Evolutionary conservation across 345 rosid species (phyloP).

Genomic region (Gossypium rotundifolium): DNA sequence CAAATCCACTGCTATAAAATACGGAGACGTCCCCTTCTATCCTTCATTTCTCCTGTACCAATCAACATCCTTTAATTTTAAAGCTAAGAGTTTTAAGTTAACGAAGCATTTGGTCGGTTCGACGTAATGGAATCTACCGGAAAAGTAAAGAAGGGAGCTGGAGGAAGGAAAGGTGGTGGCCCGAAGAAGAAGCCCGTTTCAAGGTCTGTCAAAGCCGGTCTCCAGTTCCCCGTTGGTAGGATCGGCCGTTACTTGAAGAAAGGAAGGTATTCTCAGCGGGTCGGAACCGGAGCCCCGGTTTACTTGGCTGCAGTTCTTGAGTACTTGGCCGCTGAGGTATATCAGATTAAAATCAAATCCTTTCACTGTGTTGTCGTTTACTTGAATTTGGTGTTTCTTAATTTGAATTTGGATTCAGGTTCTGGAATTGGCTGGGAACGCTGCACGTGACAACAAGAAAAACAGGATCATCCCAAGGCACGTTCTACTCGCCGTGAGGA

Average conservation of each 20-base stretch:
- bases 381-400: neutral
- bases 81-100: neutral
- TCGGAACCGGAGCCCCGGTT: conserved; percentile 75
- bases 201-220: conserved; percentile 64
- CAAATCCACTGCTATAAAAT: neutral
- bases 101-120: neutral
- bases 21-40: too few relatives aligned
- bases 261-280: conserved; percentile 64
- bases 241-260: conserved; percentile 72
- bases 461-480: conserved; percentile 66
- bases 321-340: conserved; percentile 77
- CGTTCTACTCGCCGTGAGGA: conserved; percentile 56
- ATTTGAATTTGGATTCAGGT: conserved; percentile 24
- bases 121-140: conserved; percentile 40
- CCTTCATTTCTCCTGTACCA: neutral
- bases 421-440: conserved; percentile 68
- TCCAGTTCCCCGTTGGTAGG: conserved; percentile 77
- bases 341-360: neutral
- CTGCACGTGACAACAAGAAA: conserved; percentile 74
- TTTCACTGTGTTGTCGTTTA: neutral
- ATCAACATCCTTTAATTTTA: neutral
- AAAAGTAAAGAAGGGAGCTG: conserved; percentile 58
- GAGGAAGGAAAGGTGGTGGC: conserved; percentile 64
- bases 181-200: conserved; percentile 77
- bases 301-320: conserved; percentile 81